Percentiles rank a stretch among this genome's conserved stretches.
Evolutionary conservation across 441 rosid species (phyloP).

Genomic region (Pelargonium myrrhifolium): DNA sequence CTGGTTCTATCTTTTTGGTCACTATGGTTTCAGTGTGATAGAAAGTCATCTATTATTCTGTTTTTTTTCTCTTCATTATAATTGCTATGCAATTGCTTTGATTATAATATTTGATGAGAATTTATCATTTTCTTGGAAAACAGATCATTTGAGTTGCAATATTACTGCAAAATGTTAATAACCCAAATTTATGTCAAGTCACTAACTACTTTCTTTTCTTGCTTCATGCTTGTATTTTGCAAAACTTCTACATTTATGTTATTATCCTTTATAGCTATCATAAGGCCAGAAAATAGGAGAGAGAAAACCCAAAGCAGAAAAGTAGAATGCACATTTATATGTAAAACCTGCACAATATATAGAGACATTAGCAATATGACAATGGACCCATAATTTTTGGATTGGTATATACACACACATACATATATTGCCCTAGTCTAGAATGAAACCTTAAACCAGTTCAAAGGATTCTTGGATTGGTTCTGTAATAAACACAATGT

Average conservation of each 20-base stretch:
- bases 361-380: constrained; percentile 6
- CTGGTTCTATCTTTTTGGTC: constrained; percentile 27
- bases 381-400: neutral
- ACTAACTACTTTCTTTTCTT: neutral
- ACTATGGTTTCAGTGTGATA: neutral
- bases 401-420: neutral
- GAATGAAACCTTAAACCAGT: constrained; percentile 1
- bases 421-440: neutral
- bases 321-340: constrained; percentile 5
- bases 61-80: neutral
- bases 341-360: neutral
- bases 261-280: neutral
- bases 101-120: neutral
- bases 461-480: neutral
- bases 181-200: neutral
- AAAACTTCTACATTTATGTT: neutral
- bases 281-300: neutral
- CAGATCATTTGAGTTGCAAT: neutral
- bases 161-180: neutral
- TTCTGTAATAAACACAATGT: neutral
- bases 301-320: neutral
- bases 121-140: neutral
- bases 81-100: neutral
- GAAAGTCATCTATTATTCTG: constrained; percentile 24
- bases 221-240: neutral